Evolutionary conservation across 805 yeast species (phyloP), one percentile per base, ranked within the genome.

Genomic region (Pichia gijzeniarum): DNA sequence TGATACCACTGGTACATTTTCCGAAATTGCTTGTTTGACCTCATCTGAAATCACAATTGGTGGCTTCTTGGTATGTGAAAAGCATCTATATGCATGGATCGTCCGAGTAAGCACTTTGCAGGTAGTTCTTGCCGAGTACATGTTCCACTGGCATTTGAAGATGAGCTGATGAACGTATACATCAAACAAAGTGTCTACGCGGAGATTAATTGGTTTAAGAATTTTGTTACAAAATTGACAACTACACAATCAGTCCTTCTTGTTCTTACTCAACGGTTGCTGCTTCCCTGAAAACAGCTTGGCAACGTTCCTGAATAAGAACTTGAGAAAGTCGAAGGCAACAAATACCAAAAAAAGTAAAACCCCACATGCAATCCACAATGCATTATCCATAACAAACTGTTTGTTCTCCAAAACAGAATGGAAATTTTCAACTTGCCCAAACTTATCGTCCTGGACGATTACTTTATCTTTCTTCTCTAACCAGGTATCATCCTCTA

Each of bases 1-100:
- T 0, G 96, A 82, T 3, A 89, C 93, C 5, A 88, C 77, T 0
- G 96, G 95, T 32, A 51, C 63, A 17, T 72, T 71, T 3, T 72
- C 72, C 12, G 53, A 52, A 16, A 87, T 55, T 0, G 95, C 95
- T 48, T 80, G 79, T 48, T 60, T 55, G 14, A 88, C 74, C 52
- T 85, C 95, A 10, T 62, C 56, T 6, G 61, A 51, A 5, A 62
- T 45, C 2, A 35, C 34, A n/a, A 56, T 16, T 16, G 43, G 43
- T 3, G 36, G 19, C 3, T 25, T 25, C 10, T 4, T 4, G 4
- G 38, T 14, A 12, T 53, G 45, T 3, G 43, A 8, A 10, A 40
- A 30, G 12, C 20, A 45, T 25, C 16, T 36, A 17, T 4, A 7
- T 6, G 16, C 14, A 30, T 9, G 14, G 33, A 13, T 9, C 33